phyloP scores from a whole-genome alignment of 2,329 filamentous ascomycete species.

The Tolypocladium ovalisporum region DNA sequence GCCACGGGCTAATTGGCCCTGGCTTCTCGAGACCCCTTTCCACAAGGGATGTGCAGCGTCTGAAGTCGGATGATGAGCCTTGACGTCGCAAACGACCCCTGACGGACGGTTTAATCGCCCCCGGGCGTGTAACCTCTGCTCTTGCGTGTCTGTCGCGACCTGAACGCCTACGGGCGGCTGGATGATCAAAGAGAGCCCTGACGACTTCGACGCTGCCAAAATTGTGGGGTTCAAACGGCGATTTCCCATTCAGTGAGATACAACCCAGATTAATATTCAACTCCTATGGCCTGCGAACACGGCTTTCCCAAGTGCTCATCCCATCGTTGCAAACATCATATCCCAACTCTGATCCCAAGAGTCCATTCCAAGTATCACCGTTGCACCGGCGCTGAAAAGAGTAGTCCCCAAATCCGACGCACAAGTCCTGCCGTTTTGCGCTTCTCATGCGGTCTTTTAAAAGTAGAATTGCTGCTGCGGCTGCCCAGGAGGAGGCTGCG shows the following conservation, averaged over 20 bases:
- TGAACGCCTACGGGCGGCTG: slow-evolving; percentile 23
- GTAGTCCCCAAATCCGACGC: not conserved
- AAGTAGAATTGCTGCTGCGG: slow-evolving; percentile 49
- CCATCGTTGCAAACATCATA: not conserved
- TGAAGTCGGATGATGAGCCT: slow-evolving; percentile 38
- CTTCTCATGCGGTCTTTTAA: slow-evolving; percentile 11
- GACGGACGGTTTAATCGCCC: slow-evolving; percentile 17
- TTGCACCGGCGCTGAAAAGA: not conserved
- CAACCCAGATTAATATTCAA: not conserved
- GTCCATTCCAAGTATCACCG: not conserved
- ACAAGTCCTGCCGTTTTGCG: not conserved
- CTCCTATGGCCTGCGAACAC: no score
- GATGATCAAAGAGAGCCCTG: slow-evolving; percentile 41
- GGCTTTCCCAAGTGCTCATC: slow-evolving; percentile 4
- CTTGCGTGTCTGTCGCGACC: slow-evolving; percentile 20
- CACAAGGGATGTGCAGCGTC: not conserved
- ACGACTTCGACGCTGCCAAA: not conserved
- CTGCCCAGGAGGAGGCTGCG: slow-evolving; percentile 48
- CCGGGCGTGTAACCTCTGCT: slow-evolving; percentile 27
- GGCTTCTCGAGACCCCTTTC: not conserved
- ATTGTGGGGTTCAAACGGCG: not conserved
- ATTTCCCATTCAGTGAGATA: not conserved
- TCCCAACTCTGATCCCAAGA: not conserved
- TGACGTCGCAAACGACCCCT: slow-evolving; percentile 15
- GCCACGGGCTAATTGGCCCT: not conserved